A percentile compares a stretch with the other conserved stretches of the same genome.
phyloP scores from a whole-genome alignment of 768 basidiomycete genomes.

The Xerocomellus amylosporus region DNA sequence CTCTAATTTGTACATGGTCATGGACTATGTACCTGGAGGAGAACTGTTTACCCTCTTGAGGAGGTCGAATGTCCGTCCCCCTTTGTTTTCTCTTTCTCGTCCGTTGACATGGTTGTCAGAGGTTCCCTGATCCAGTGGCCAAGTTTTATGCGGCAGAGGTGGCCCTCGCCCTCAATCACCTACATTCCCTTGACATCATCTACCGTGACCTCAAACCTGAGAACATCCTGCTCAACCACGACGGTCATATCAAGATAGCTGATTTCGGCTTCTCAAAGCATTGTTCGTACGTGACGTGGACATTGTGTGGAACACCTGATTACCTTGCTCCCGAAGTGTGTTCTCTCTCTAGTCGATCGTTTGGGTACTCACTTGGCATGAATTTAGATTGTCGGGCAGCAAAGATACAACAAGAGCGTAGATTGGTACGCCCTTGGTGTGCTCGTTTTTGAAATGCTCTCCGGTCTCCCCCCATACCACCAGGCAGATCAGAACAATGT shows the following conservation, averaged over 20 bases:
- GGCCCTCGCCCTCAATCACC: slow-evolving; percentile 85
- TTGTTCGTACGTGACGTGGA: slow-evolving; percentile 87
- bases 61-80: slow-evolving; percentile 71
- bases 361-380: slow-evolving; percentile 3
- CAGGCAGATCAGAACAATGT: slow-evolving; percentile 82
- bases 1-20: slow-evolving; percentile 94
- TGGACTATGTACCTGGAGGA: slow-evolving; percentile 95
- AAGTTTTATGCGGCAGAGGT: slow-evolving; percentile 98
- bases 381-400: slow-evolving; percentile 67
- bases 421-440: slow-evolving; percentile 99
- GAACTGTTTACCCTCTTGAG: slow-evolving; percentile 93
- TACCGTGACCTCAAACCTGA: slow-evolving; percentile 99
- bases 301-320: slow-evolving; percentile 92
- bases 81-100: slow-evolving; percentile 11
- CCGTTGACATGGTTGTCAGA: slow-evolving; percentile 39
- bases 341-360: slow-evolving; percentile 16
- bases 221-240: slow-evolving; percentile 89
- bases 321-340: slow-evolving; percentile 93
- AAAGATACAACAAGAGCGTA: slow-evolving; percentile 92
- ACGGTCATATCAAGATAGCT: slow-evolving; percentile 95
- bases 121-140: slow-evolving; percentile 95
- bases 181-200: slow-evolving; percentile 85
- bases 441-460: slow-evolving; percentile 96
- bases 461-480: slow-evolving; percentile 93
- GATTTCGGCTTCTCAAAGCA: slow-evolving; percentile 96